Evolutionary conservation across 1,284 basidiomycete genomes (phyloP).

Genomic region (Megacollybia platyphylla): DNA sequence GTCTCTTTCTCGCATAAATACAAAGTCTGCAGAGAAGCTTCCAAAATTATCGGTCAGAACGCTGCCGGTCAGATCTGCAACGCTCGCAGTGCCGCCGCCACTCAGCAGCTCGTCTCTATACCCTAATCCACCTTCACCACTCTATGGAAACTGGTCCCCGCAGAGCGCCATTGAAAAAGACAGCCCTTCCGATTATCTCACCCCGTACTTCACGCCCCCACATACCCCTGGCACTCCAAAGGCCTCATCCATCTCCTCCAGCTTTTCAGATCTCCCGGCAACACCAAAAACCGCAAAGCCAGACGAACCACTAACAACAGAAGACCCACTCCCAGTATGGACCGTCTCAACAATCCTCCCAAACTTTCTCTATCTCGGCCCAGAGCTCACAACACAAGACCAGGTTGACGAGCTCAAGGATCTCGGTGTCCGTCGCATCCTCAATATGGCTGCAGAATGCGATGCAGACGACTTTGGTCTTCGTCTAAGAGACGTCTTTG

Average conservation of each 20-base stretch:
- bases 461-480: constrained; percentile 68
- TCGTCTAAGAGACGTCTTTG: constrained; percentile 54
- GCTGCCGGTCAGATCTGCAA: constrained; percentile 40
- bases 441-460: constrained; percentile 89
- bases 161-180: neutral
- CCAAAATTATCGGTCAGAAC: constrained; percentile 51
- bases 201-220: constrained; percentile 39
- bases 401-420: constrained; percentile 65
- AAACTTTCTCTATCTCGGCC: constrained; percentile 82
- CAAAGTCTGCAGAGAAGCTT: constrained; percentile 26
- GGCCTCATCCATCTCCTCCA: neutral
- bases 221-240: constrained; percentile 42
- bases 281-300: constrained; percentile 11
- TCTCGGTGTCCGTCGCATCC: constrained; percentile 77
- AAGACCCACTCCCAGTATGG: constrained; percentile 51
- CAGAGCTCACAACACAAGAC: constrained; percentile 65
- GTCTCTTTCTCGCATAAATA: constrained; percentile 46
- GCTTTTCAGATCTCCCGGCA: constrained; percentile 2
- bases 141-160: constrained; percentile 44
- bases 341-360: constrained; percentile 82
- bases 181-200: constrained; percentile 19
- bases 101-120: constrained; percentile 20
- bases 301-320: constrained; percentile 37
- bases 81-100: constrained; percentile 39
- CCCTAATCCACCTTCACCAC: constrained; percentile 47